Evolutionary conservation across 1,284 basidiomycete species (phyloP), one percentile per base, ranked within the genome.

Genomic region (Erythrobasidium hasegawianum): DNA sequence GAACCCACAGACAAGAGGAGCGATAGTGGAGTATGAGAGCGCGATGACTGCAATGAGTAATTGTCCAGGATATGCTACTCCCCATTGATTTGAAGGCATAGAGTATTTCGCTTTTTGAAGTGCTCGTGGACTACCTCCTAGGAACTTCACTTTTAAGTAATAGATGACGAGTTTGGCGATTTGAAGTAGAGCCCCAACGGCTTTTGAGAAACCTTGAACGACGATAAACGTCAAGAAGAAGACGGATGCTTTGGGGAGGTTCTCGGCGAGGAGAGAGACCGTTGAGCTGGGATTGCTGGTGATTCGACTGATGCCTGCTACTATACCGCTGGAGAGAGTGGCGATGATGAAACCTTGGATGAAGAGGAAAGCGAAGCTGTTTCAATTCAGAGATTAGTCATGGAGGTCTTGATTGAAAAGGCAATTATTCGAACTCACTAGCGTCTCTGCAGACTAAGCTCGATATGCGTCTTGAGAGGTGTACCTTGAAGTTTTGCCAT

Each of bases 1-100:
- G 56, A 98, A 86, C 13, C 94, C 94, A 74, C 91, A 95, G 79
- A 97, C 89, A 74, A 99, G 83, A 0, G 95, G 95, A 1, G 91
- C 87, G 72, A 98, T 95, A 76, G 96, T 84, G 58, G 87, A 87
- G 80, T 97, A 98, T 2, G 85, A 85, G 43, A 75, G 61, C 13
- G 70, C 72, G 54, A 74, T 73, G 29, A 75, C 73, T 58, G 71
- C 54, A 22, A 64, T 64, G 14, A 64, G 61, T 41, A 64, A 40
- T 33, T 64, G 61, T 20, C 53, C 54, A 29, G 77, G 75, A 69
- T 77, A 79, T 10, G 87, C 77, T 0, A 90, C 92, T 13, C 95
- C 95, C 89, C 90, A 97, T 0, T 85, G 80, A 1, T 89, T 85
- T 20, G 78, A 81, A 33, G 83, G 77, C 49, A 85, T 81, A 27